Evolutionary conservation across 768 basidiomycete genomes (phyloP), one percentile per base, ranked within the genome.

Genomic region (Termitomyces sp.): DNA sequence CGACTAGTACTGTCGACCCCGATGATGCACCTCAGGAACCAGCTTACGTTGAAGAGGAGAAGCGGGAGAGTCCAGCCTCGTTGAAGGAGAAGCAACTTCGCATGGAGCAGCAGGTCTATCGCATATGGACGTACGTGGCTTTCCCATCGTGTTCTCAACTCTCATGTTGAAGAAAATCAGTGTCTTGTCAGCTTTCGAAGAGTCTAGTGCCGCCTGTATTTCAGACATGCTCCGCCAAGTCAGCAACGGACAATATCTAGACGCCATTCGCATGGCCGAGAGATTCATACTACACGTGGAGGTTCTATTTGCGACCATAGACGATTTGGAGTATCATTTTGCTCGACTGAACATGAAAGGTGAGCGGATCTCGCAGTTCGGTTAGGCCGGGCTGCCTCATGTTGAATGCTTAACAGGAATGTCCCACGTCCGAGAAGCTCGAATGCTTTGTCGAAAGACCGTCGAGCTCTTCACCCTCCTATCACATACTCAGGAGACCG

Each of bases 251-350:
- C 88, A 95, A 66, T 96, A 98, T 72, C 80, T 97, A 56, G 96
- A 98, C 65, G 96, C 95, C 51, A 94, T 99, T 66, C 83, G 93
- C 62, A 93, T 98, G 91, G 96, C 97, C 13, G 97, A 99, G 74
- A 92, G 90, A 76, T 99, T 99, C 68, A 98, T 98, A 64, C 78
- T 98, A 20, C 96, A 99, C 68, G 97, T 99, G 54, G 97, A 99
- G 71, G 92, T 96, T 46, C 82, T 99, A 22, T 99, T 99, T 64
- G 94, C 92, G 20, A 91, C 93, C 14, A 94, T 98, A 63, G 97
- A 99, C 69, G 95, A 98, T 71, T 82, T 99, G 44, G 94, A 97
- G 71, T 89, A 83, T 60, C 83, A 93, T 64, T 99, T 96, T 68
- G 78, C 84, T 18, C 78, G 81, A 43, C 80, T 90, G 39, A 85